Conservation (phyloP, 106 monocot species). For the Alisma plantagoaquatica region DNA sequence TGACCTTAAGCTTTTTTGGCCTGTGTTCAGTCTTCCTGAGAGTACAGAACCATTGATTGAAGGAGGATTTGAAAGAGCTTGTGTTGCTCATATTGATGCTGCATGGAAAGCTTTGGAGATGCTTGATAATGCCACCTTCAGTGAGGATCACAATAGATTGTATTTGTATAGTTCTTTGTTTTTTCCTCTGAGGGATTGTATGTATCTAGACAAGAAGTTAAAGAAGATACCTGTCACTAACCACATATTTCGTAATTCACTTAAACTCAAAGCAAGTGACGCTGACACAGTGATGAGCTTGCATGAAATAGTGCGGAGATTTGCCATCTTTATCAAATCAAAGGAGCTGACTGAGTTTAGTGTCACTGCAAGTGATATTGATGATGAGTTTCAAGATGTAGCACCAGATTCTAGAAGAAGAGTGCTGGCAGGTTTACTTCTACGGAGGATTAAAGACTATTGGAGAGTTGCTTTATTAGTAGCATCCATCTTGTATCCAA, state of each 20-base stretch:
- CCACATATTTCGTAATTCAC: constrained; percentile 63
- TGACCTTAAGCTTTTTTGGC: constrained; percentile 68
- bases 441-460: constrained; percentile 74
- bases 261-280: constrained; percentile 83
- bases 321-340: constrained; percentile 40
- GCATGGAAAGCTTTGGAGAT: constrained; percentile 62
- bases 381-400: constrained; percentile 56
- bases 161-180: constrained; percentile 73
- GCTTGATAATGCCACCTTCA: constrained; percentile 36
- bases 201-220: constrained; percentile 53
- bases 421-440: constrained; percentile 75
- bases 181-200: constrained; percentile 48
- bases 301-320: constrained; percentile 53
- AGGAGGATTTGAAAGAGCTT: constrained; percentile 41
- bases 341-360: constrained; percentile 25
- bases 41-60: constrained; percentile 30
- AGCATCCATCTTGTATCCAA: constrained; percentile 45
- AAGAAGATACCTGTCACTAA: constrained; percentile 65
- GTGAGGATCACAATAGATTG: constrained; percentile 56
- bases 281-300: constrained; percentile 65
- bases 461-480: constrained; percentile 78
- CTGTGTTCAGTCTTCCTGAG: constrained; percentile 64
- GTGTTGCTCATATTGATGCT: constrained; percentile 52
- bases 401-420: constrained; percentile 34
- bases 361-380: constrained; percentile 24